These are phyloP conservation scores for Aspergillus neoniger DNA, from an alignment of 2,329 filamentous ascomycete species.

Conservation along the genomic window DNA sequence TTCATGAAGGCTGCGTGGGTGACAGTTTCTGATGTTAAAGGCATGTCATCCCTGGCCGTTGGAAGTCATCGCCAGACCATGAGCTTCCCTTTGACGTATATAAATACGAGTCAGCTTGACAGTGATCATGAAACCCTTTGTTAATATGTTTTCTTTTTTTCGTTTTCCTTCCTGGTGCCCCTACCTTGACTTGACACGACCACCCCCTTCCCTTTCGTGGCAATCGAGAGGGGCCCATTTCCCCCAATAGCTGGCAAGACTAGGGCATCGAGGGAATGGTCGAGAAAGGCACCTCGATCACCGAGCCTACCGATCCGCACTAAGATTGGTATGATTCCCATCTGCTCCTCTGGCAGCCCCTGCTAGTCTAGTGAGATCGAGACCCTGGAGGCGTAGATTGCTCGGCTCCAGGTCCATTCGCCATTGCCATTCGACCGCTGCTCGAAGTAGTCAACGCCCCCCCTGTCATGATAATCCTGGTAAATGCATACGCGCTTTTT, in stretches of 20 bases:
- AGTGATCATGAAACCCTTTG: background rate
- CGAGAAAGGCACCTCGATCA: conserved; percentile 1
- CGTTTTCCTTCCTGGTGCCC: background rate
- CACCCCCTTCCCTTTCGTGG: background rate
- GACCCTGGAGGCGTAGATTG: background rate
- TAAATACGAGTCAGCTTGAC: background rate
- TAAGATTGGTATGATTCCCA: conserved; percentile 2
- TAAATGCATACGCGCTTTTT: conserved; percentile 16
- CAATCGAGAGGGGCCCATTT: background rate
- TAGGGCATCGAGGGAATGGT: background rate
- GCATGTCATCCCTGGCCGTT: background rate
- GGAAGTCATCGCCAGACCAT: background rate
- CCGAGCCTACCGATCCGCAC: background rate
- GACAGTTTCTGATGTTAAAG: background rate
- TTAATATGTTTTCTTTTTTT: background rate
- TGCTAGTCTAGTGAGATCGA: conserved; percentile 7
- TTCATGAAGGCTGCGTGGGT: background rate
- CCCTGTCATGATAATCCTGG: conserved; percentile 16
- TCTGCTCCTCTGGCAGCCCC: conserved; percentile 5
- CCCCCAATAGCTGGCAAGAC: conserved; percentile 1
- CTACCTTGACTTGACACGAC: background rate
- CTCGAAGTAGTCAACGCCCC: conserved; percentile 11
- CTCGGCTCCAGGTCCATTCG: conserved; percentile 1
- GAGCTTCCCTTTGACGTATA: background rate
- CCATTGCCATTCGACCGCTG: conserved; percentile 10